Evolutionary conservation across 768 basidiomycete species (phyloP).

Genomic region (Lentinula aciculospora): DNA sequence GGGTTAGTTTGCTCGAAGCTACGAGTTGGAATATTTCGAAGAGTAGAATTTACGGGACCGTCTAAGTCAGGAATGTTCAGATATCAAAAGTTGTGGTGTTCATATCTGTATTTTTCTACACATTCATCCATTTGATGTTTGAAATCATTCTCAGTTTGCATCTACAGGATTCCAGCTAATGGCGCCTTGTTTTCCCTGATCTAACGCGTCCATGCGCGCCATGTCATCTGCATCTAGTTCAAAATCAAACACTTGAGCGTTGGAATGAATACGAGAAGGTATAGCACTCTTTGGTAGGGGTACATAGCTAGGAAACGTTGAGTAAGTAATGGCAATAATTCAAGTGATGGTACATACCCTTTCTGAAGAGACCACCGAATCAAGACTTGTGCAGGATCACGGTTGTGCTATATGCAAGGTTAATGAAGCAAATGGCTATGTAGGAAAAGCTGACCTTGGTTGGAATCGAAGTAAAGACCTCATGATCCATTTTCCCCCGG

Average conservation of each 20-base stretch:
- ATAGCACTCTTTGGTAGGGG: conserved; percentile 82
- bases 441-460: conserved; percentile 41
- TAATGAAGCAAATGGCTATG: neutral
- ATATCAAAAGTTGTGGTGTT: neutral
- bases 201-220: conserved; percentile 56
- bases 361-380: conserved; percentile 89
- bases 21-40: neutral
- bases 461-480: conserved; percentile 47
- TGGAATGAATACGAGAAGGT: conserved; percentile 64
- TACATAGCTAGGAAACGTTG: conserved; percentile 45
- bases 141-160: conserved; percentile 23
- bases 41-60: neutral
- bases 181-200: conserved; percentile 67
- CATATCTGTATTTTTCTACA: neutral
- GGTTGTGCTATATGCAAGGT: conserved; percentile 35
- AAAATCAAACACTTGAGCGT: conserved; percentile 74
- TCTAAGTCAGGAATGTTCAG: neutral
- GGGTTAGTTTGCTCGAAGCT: neutral
- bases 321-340: neutral
- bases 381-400: conserved; percentile 73
- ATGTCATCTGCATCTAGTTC: conserved; percentile 64
- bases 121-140: neutral
- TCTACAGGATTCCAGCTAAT: conserved; percentile 85
- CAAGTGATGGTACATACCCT: conserved; percentile 39
- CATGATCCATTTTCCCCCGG: conserved; percentile 51